Base-by-base conservation (phyloP, 1,284 basidiomycete genomes). In the Irpex rosettiformis region DNA sequence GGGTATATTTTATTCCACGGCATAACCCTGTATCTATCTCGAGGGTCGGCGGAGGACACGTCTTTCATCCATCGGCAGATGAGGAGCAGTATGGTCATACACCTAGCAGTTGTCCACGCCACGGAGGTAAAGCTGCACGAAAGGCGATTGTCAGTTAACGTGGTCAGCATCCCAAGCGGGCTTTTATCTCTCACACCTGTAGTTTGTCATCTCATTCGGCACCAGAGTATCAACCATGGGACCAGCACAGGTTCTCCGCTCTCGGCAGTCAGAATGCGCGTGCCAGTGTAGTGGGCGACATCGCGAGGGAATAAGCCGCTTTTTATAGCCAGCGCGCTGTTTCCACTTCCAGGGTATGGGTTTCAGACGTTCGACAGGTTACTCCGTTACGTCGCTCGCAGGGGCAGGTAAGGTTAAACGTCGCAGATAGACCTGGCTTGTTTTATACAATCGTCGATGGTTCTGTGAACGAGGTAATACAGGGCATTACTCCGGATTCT, bases 401-500 rank as follows among this genome's bases (percentile, higher is more conserved):
- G n/a, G n/a, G n/a, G n/a, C n/a, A n/a, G n/a, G n/a, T 47, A 61
- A 65, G 66, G 67, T 64, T 66, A 66, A 69, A 69, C 62, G 56
- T 68, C 67, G 66, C 67, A 57, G 42, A 59, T 60, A 28, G 61
- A 27, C 58, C 47, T 60, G 21, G 40, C 33, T 24, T 18, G 27
- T 13, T 13, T 43, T 55, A 37, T 40, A 52, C 18, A 21, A 49
- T 25, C 28, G 43, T 40, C n/a, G 25, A 11, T 37, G 28, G 16
- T 40, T 28, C 24, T 57, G 56, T 27, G 55, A 48, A 61, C 63
- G 63, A 65, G 63, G 57, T 64, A 40, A 29, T 43, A 47, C 59
- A 61, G 63, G 62, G 59, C 54, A 61, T 61, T 57, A 56, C 58
- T 62, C 63, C n/a, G 51, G 13, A 51, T 47, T 56, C 49, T 47